A percentile compares a stretch with the other conserved stretches of the same genome.
Evolutionary conservation across 108 stramenopile genomes (phyloP).

Genomic region (Stephanodiscus triporus): DNA sequence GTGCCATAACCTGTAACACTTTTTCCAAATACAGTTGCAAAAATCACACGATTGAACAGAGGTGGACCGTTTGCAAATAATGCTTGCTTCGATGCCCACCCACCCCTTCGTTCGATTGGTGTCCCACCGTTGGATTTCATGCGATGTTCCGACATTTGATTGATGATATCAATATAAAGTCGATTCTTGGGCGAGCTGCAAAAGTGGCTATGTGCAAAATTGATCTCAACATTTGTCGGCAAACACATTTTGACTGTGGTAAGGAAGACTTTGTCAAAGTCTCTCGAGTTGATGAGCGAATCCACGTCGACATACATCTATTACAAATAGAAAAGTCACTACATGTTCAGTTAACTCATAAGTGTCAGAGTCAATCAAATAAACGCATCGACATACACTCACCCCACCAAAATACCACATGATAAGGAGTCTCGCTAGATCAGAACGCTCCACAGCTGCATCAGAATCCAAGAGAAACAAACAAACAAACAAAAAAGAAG

Average conservation of each 20-base stretch:
- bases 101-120: conserved; percentile 13
- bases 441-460: conserved; percentile 17
- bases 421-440: conserved; percentile 18
- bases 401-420: conserved; percentile 23
- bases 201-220: conserved; percentile 12
- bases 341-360: background rate
- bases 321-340: background rate
- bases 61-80: conserved; percentile 20
- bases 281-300: conserved; percentile 9
- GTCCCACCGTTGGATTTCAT: conserved; percentile 7
- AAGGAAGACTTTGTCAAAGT: conserved; percentile 11
- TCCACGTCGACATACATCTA: conserved; percentile 25
- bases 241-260: conserved; percentile 20
- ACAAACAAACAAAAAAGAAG: no score
- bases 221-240: background rate
- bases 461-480: background rate
- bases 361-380: no score
- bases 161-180: conserved; percentile 7
- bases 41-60: conserved; percentile 7
- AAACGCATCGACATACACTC: background rate
- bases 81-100: conserved; percentile 1
- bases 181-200: conserved; percentile 22
- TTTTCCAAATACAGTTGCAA: conserved; percentile 10
- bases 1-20: background rate
- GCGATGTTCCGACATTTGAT: conserved; percentile 15